Percentiles rank a stretch among this genome's conserved stretches.
Evolutionary conservation across 2,329 filamentous ascomycete species (phyloP).

Genomic region (Colletotrichum tropicale): DNA sequence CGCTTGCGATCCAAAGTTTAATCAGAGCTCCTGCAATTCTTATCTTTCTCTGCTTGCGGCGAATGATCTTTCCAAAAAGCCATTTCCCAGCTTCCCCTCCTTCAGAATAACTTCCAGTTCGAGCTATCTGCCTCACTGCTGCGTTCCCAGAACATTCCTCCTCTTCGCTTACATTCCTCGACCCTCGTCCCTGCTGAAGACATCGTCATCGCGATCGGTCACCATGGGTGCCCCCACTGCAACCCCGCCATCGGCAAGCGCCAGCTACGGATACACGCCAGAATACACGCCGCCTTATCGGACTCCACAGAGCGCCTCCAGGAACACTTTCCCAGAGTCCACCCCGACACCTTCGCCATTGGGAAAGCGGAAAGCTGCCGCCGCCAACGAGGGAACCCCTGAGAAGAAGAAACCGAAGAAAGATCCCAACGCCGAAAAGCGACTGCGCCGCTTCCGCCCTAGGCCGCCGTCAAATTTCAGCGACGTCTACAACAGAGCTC

Average conservation of each 20-base stretch:
- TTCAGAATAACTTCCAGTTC: neutral
- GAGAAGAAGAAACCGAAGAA: neutral
- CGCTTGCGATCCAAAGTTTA: neutral
- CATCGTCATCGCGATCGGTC: neutral
- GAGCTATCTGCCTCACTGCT: neutral
- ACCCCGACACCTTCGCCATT: neutral
- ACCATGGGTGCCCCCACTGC: neutral
- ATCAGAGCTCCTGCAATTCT: neutral
- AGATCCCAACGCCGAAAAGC: constrained; percentile 33
- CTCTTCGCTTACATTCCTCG: neutral
- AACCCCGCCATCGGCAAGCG: neutral
- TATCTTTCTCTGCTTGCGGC: neutral
- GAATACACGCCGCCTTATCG: neutral
- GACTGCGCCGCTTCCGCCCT: constrained; percentile 36
- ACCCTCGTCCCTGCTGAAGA: neutral
- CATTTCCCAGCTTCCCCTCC: neutral
- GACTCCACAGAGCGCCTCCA: neutral
- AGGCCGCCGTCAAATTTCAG: constrained; percentile 38
- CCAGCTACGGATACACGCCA: neutral
- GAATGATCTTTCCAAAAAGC: neutral
- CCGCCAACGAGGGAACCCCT: neutral
- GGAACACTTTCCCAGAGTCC: neutral
- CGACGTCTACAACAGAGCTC: constrained; percentile 41
- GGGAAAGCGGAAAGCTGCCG: neutral
- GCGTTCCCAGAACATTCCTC: neutral